Evolutionary conservation across 495 filamentous ascomycete species (phyloP).

Genomic region (Aspergillus bertholletiae): DNA sequence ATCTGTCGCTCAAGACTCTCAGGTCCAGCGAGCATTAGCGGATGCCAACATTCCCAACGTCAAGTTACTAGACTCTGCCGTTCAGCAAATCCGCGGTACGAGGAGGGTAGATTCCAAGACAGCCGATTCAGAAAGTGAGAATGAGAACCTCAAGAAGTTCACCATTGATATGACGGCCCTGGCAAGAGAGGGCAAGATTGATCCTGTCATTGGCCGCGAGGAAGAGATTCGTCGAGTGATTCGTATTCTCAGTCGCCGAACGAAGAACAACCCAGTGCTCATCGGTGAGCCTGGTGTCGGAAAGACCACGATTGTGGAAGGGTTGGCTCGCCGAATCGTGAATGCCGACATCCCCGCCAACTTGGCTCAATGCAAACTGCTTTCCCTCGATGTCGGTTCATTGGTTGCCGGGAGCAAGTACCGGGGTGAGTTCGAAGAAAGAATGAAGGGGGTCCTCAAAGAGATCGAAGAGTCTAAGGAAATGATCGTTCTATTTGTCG

Average conservation of each 20-base stretch:
- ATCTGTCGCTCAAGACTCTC: conserved; percentile 71
- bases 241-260: conserved; percentile 86
- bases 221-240: conserved; percentile 95
- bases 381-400: conserved; percentile 92
- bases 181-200: conserved; percentile 94
- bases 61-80: conserved; percentile 81
- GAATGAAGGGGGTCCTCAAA: conserved; percentile 98
- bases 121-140: conserved; percentile 83
- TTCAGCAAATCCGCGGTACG: conserved; percentile 87
- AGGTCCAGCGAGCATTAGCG: conserved; percentile 67
- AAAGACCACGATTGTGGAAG: conserved; percentile 97
- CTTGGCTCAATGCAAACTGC: conserved; percentile 86
- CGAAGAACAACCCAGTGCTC: conserved; percentile 98
- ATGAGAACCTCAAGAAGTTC: conserved; percentile 94
- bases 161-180: conserved; percentile 95
- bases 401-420: conserved; percentile 97
- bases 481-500: conserved; percentile 94
- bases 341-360: conserved; percentile 95
- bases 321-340: conserved; percentile 91
- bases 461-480: conserved; percentile 96
- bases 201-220: conserved; percentile 95
- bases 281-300: conserved; percentile 97
- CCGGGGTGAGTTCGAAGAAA: conserved; percentile 95
- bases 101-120: conserved; percentile 91
- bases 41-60: conserved; percentile 90